Evolutionary conservation across 306 rosid genomes (phyloP).

Genomic region (Pyrus communis): DNA sequence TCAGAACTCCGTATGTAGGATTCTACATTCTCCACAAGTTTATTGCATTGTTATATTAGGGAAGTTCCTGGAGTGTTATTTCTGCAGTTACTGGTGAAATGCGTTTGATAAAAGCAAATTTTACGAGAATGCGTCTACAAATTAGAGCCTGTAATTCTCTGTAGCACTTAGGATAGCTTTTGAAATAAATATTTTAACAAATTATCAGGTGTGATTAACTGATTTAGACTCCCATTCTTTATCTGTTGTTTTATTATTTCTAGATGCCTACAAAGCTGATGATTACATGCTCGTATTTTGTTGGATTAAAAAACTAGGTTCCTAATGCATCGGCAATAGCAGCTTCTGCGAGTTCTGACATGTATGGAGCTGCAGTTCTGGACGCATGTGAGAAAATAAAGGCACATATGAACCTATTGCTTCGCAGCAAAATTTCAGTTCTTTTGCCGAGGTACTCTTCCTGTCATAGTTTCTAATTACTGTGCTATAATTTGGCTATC

Average conservation of each 20-base stretch:
- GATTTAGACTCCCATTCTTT: neutral
- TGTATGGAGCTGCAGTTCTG: slow-evolving; percentile 93
- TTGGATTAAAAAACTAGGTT: slow-evolving; percentile 43
- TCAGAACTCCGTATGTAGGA: neutral
- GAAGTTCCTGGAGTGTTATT: neutral
- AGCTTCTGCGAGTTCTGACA: slow-evolving; percentile 96
- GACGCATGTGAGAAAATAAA: slow-evolving; percentile 89
- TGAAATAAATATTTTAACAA: neutral
- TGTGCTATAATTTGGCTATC: neutral
- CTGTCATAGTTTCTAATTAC: neutral
- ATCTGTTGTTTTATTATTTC: neutral
- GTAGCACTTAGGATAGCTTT: neutral
- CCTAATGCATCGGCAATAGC: slow-evolving; percentile 95
- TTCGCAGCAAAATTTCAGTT: slow-evolving; percentile 44
- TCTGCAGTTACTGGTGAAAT: neutral
- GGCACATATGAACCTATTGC: slow-evolving; percentile 86
- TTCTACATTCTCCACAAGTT: neutral
- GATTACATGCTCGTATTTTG: neutral
- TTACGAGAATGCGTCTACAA: neutral
- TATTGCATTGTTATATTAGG: neutral
- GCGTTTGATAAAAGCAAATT: neutral
- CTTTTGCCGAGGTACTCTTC: neutral
- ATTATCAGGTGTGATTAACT: neutral
- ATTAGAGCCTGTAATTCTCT: neutral
- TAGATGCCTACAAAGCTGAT: slow-evolving; percentile 5